phyloP scores from a whole-genome alignment of 2,329 filamentous ascomycete species.

The Claviceps arundinis region DNA sequence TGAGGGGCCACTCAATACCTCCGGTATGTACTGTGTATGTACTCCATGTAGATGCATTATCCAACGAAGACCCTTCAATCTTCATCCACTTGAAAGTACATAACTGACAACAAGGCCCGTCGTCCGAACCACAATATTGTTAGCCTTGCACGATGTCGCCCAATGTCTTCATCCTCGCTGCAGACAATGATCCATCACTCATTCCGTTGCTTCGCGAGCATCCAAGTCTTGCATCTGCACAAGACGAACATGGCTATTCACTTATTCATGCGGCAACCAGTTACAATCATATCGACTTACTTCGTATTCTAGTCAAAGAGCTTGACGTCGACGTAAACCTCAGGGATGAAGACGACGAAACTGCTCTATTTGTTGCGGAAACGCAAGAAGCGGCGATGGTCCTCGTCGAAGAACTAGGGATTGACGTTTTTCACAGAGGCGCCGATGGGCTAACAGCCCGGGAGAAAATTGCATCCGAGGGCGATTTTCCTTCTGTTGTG shows the following conservation, averaged over 20 bases:
- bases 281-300: conserved; percentile 74
- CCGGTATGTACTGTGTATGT: no score
- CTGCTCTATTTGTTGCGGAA: conserved; percentile 87
- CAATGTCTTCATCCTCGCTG: conserved; percentile 64
- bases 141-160: conserved; percentile 13
- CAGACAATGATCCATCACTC: conserved; percentile 65
- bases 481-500: conserved; percentile 61
- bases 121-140: background rate
- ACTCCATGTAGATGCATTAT: no score
- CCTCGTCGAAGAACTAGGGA: conserved; percentile 70
- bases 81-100: background rate
- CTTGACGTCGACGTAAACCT: conserved; percentile 70
- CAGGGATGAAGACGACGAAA: conserved; percentile 83
- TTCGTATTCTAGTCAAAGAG: conserved; percentile 61
- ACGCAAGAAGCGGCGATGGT: conserved; percentile 63
- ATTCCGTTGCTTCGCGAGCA: conserved; percentile 61
- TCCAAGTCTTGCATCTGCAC: conserved; percentile 61
- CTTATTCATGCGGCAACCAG: conserved; percentile 86
- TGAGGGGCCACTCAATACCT: no score
- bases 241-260: conserved; percentile 90
- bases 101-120: background rate
- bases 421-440: conserved; percentile 53
- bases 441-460: conserved; percentile 65
- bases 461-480: conserved; percentile 69
- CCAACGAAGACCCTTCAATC: no score